Evolutionary conservation across 495 filamentous ascomycete species (phyloP).

Genomic region (Tuber calosporum): DNA sequence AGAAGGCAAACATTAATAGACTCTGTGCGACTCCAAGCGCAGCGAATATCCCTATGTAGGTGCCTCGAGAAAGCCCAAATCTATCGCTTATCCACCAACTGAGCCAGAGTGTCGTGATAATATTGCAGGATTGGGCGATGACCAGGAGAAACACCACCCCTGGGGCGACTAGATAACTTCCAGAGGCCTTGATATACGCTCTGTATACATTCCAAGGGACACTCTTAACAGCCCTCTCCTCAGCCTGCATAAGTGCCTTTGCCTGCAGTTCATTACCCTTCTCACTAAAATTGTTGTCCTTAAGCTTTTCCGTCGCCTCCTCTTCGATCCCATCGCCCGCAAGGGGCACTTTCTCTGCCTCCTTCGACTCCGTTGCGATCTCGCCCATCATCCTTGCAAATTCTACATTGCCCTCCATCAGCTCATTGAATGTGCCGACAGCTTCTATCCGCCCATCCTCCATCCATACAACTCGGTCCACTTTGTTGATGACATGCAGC

Average conservation of each 20-base stretch:
- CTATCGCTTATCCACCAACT: slow-evolving; percentile 77
- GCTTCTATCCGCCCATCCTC: slow-evolving; percentile 74
- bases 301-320: slow-evolving; percentile 46
- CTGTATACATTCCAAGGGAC: slow-evolving; percentile 78
- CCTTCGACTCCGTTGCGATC: slow-evolving; percentile 65
- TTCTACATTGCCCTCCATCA: slow-evolving; percentile 65
- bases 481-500: slow-evolving; percentile 81
- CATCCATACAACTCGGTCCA: slow-evolving; percentile 87
- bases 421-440: slow-evolving; percentile 77
- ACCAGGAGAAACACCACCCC: slow-evolving; percentile 60
- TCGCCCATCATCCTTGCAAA: slow-evolving; percentile 79
- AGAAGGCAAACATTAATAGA: slow-evolving; percentile 69
- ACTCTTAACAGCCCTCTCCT: slow-evolving; percentile 74
- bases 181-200: slow-evolving; percentile 73
- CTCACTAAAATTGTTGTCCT: slow-evolving; percentile 45
- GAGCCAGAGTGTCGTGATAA: slow-evolving; percentile 83
- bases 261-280: slow-evolving; percentile 47
- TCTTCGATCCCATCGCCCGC: slow-evolving; percentile 39
- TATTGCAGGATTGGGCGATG: slow-evolving; percentile 70
- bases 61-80: slow-evolving; percentile 56
- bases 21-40: slow-evolving; percentile 64
- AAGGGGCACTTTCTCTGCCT: slow-evolving; percentile 44
- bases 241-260: slow-evolving; percentile 77
- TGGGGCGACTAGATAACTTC: slow-evolving; percentile 62
- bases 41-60: slow-evolving; percentile 83